phyloP scores from a whole-genome alignment of 2,329 filamentous ascomycete genomes.

The Simplicillium sp. region DNA sequence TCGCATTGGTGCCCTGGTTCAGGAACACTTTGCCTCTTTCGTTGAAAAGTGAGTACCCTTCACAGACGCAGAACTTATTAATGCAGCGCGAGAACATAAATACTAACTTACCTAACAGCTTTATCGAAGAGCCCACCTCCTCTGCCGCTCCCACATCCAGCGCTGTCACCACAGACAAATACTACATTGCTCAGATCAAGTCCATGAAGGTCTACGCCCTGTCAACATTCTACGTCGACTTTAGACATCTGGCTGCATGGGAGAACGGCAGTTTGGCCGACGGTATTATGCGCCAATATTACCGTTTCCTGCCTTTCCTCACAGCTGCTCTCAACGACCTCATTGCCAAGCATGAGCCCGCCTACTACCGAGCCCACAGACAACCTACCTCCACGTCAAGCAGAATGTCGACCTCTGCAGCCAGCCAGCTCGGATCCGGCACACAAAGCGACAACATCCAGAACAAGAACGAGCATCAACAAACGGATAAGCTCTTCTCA shows the following conservation, averaged over 20 bases:
- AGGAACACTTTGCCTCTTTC: slow-evolving; percentile 70
- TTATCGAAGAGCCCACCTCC: slow-evolving; percentile 57
- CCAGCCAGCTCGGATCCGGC: slow-evolving; percentile 50
- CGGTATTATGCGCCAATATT: slow-evolving; percentile 84
- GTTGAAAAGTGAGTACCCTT: slow-evolving; percentile 54
- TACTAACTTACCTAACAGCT: slow-evolving; percentile 29
- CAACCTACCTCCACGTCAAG: slow-evolving; percentile 66
- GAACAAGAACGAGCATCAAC: slow-evolving; percentile 83
- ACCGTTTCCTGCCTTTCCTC: slow-evolving; percentile 88
- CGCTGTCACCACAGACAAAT: slow-evolving; percentile 66
- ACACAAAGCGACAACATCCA: slow-evolving; percentile 58
- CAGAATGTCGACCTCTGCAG: slow-evolving; percentile 58
- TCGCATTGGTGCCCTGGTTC: slow-evolving; percentile 63
- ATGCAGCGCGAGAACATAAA: neutral
- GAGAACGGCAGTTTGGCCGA: slow-evolving; percentile 75
- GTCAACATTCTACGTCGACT: slow-evolving; percentile 84
- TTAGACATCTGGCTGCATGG: slow-evolving; percentile 69
- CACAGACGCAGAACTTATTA: neutral
- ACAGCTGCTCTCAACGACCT: slow-evolving; percentile 82
- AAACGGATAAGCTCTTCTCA: slow-evolving; percentile 93
- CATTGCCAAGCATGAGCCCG: slow-evolving; percentile 87
- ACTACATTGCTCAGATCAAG: slow-evolving; percentile 77
- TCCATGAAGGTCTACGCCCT: slow-evolving; percentile 64
- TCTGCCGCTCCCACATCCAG: slow-evolving; percentile 58
- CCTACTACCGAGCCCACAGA: slow-evolving; percentile 87